Evolutionary conservation across 768 basidiomycete species (phyloP).

Genomic region (Dioszegia aurantiaca): DNA sequence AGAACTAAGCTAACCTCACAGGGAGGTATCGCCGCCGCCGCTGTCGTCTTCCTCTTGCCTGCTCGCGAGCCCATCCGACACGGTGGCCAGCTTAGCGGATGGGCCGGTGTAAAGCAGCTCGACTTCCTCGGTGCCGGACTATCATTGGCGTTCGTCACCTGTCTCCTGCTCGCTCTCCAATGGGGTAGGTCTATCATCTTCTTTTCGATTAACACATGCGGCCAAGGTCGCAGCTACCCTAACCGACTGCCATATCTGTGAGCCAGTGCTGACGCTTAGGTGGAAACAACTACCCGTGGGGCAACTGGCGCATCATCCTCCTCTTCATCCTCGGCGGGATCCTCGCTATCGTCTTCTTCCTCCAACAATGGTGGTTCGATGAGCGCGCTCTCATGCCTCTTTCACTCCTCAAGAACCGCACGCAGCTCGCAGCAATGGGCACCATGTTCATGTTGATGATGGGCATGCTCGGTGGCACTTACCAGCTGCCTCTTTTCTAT

Average conservation of each 20-base stretch:
- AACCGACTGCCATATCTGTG: neutral
- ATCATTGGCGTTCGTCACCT: conserved; percentile 53
- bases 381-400: conserved; percentile 53
- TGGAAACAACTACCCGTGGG: conserved; percentile 57
- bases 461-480: conserved; percentile 43
- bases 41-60: conserved; percentile 51
- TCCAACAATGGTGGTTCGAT: conserved; percentile 51
- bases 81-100: conserved; percentile 12
- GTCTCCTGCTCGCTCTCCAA: conserved; percentile 56
- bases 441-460: conserved; percentile 40
- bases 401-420: conserved; percentile 48
- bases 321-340: conserved; percentile 48
- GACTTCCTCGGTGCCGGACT: conserved; percentile 55
- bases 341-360: conserved; percentile 45
- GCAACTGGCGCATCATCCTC: conserved; percentile 49
- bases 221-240: neutral
- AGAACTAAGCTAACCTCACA: neutral
- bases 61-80: conserved; percentile 40
- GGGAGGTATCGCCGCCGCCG: conserved; percentile 45
- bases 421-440: conserved; percentile 43
- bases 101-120: conserved; percentile 38
- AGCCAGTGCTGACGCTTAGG: too few species aligned
- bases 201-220: too few species aligned
- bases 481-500: conserved; percentile 50
- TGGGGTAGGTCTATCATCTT: conserved; percentile 51